These are phyloP conservation scores for Clonostachys sp. DNA, from an alignment of 2,329 filamentous ascomycete genomes.

Conservation along the genomic window DNA sequence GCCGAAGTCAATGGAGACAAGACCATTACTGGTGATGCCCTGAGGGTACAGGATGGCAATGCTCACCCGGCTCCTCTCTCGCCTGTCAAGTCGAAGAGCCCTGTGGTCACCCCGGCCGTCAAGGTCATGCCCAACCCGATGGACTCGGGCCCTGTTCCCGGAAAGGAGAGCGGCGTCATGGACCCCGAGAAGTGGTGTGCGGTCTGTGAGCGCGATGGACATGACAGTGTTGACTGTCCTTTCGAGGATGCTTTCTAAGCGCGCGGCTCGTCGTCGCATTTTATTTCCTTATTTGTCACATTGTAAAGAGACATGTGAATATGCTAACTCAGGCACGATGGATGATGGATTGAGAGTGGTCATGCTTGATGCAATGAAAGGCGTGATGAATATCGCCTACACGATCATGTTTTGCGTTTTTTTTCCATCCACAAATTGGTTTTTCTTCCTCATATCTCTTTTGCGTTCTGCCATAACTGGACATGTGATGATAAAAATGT, in stretches of 20 bases:
- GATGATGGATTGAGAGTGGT: no score
- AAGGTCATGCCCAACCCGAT: constrained; percentile 55
- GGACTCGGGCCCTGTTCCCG: constrained; percentile 66
- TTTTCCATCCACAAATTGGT: no score
- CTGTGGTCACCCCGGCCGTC: constrained; percentile 29
- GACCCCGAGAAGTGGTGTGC: constrained; percentile 95
- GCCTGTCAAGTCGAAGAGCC: constrained; percentile 41
- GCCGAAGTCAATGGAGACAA: not conserved
- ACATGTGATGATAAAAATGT: no score
- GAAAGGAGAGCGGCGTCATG: constrained; percentile 72
- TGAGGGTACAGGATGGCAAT: constrained; percentile 23
- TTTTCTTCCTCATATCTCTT: no score
- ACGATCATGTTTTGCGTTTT: no score
- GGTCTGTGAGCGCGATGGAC: constrained; percentile 90
- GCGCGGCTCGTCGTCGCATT: no score
- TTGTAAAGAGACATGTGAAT: no score
- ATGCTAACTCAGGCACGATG: no score
- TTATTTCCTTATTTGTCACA: no score
- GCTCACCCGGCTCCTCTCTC: constrained; percentile 52
- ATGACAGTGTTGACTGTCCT: constrained; percentile 92
- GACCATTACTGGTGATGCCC: constrained; percentile 8
- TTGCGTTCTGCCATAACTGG: no score
- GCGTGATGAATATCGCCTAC: no score
- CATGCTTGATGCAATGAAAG: no score
- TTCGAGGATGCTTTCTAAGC: constrained; percentile 74